Evolutionary conservation across 345 rosid species (phyloP), one percentile per base, ranked within the genome.

Genomic region (Psidium guajava): DNA sequence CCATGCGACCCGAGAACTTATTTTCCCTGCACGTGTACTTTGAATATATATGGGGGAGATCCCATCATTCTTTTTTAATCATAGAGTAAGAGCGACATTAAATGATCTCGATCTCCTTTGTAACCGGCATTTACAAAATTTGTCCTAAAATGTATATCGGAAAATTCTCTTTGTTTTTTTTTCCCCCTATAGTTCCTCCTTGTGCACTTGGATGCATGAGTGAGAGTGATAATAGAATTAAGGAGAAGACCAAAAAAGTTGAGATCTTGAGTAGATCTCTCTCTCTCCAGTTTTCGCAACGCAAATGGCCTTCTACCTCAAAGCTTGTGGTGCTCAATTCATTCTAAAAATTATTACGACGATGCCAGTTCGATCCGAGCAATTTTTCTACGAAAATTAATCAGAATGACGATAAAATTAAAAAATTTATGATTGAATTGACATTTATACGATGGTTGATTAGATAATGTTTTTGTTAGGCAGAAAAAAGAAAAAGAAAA

Each of bases 1-100:
- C 9, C 1, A 0, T 15, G 7, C 42, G 3, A 15, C 0, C 0
- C 0, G 21, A 15, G 0, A 61, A 6, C 73, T 61, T 61, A 6
- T 61, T 28, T 3, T 64, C 5, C 22, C 16, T 0, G 1, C 42
- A 64, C 16, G 20, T 8, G 55, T 18, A 16, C 20, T 53, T 53
- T 16, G 55, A 53, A 53, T 53, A 44, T 21, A 8, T 18, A 20
- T 20, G 42, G 80, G 9, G 47, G 47, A 18, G 21, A 69, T 36
- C 77, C 77, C 14, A 36, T 36, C 12, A 9, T 69, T 36, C 80
- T 13, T 36, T 69, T 32, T 36, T 36, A 10, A 18, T 36, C 25
- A 42, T 69, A 8, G 25, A 32, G 16, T 22, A 32, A 2, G 6
- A 32, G 24, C 44, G 42, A 69, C 36, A 36, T 12, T 9, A 3